These are phyloP conservation scores for Parasitella parasitica DNA, from an alignment of 371 early-diverging fungal genomes.

Conservation along the genomic window DNA sequence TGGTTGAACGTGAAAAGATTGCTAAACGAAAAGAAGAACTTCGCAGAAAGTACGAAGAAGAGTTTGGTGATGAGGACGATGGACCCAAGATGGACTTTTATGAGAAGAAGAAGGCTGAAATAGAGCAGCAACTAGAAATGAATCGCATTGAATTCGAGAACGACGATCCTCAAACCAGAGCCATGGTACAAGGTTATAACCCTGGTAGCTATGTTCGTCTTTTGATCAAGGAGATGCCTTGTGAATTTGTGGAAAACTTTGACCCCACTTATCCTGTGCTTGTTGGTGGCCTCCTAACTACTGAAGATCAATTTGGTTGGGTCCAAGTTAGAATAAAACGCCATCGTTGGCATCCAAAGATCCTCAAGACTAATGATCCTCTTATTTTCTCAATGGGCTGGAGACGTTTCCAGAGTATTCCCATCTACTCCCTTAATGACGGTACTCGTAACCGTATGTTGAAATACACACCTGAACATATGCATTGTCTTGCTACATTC, in stretches of 20 bases:
- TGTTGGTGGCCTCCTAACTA: constrained; percentile 85
- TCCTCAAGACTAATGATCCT: constrained; percentile 97
- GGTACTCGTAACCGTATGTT: constrained; percentile 95
- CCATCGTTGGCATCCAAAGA: constrained; percentile 97
- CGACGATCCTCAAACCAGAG: constrained; percentile 74
- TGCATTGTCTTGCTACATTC: constrained; percentile 96
- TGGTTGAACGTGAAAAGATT: constrained; percentile 62
- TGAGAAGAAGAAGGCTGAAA: constrained; percentile 85
- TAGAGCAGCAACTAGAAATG: constrained; percentile 75
- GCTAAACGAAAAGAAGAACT: constrained; percentile 87
- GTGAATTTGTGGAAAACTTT: constrained; percentile 91
- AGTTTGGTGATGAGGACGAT: constrained; percentile 81
- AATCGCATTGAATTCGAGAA: constrained; percentile 88
- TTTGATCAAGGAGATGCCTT: constrained; percentile 85
- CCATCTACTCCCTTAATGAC: constrained; percentile 93
- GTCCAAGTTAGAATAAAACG: constrained; percentile 95
- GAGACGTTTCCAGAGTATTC: constrained; percentile 97
- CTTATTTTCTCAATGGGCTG: constrained; percentile 98
- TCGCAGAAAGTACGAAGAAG: constrained; percentile 88
- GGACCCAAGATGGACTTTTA: constrained; percentile 75
- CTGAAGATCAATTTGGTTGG: constrained; percentile 91
- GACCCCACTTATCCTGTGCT: constrained; percentile 86
- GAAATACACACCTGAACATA: constrained; percentile 98
- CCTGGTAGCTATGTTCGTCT: constrained; percentile 95
- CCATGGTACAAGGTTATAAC: constrained; percentile 81